Evolutionary conservation across 2,329 filamentous ascomycete species (phyloP).

Genomic region (Pseudogymnoascus sp.): DNA sequence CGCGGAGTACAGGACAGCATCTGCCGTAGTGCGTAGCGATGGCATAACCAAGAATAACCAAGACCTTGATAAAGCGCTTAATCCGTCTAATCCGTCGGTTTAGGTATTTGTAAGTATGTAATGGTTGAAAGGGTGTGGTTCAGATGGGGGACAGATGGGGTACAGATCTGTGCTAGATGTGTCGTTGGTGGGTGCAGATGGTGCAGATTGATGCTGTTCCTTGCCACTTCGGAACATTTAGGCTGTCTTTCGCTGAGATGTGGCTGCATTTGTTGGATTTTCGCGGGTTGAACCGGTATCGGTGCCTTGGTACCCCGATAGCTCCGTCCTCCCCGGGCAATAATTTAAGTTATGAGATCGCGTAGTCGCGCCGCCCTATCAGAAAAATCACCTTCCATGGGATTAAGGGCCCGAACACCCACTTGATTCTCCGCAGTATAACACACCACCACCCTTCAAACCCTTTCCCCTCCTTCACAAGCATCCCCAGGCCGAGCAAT

Average conservation of each 20-base stretch:
- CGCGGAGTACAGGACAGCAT: background rate
- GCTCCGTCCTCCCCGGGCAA: background rate
- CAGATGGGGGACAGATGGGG: too few relatives aligned
- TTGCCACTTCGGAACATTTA: background rate
- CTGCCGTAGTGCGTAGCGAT: background rate
- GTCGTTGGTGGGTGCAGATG: background rate
- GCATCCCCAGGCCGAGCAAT: slow-evolving; percentile 1
- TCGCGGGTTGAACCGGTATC: slow-evolving; percentile 4
- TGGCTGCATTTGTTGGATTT: slow-evolving; percentile 1
- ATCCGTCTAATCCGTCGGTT: background rate
- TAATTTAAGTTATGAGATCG: slow-evolving; percentile 5
- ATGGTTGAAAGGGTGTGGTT: background rate
- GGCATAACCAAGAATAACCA: background rate
- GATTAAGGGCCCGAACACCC: slow-evolving; percentile 2
- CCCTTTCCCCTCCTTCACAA: background rate
- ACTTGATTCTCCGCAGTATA: background rate
- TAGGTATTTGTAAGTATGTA: background rate
- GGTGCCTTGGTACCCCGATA: slow-evolving; percentile 5
- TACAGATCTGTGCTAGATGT: too few relatives aligned
- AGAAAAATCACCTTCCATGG: background rate
- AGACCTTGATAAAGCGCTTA: background rate
- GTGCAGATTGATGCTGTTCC: background rate
- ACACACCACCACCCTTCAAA: background rate
- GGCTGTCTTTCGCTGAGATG: background rate
- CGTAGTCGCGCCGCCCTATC: slow-evolving; percentile 4